These are phyloP conservation scores for Ganoderma meredithae DNA, from an alignment of 1,284 basidiomycete genomes.

Conservation along the genomic window DNA sequence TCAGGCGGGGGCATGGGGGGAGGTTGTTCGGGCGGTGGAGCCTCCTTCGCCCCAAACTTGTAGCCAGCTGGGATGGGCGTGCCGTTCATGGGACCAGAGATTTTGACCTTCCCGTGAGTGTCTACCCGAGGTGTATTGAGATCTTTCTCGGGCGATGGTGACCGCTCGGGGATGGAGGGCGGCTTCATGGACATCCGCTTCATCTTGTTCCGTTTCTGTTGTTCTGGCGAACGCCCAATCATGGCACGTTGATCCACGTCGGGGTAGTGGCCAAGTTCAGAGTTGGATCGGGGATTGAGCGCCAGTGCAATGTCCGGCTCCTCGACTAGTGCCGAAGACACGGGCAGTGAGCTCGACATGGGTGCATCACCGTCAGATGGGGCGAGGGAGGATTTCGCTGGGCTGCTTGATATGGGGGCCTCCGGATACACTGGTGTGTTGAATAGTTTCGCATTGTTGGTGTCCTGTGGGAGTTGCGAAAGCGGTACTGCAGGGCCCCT, in stretches of 20 bases:
- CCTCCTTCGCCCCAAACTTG: conserved; percentile 83
- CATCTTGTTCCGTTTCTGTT: conserved; percentile 54
- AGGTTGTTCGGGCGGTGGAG: conserved; percentile 48
- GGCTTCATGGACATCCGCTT: conserved; percentile 61
- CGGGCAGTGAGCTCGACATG: conserved; percentile 64
- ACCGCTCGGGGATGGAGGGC: conserved; percentile 62
- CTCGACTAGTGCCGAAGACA: conserved; percentile 54
- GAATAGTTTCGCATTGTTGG: conserved; percentile 69
- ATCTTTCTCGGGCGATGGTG: conserved; percentile 66
- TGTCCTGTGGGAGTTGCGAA: conserved; percentile 62
- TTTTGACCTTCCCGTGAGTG: conserved; percentile 72
- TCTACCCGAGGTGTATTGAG: conserved; percentile 44
- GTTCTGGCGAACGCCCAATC: conserved; percentile 58
- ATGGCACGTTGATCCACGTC: conserved; percentile 53
- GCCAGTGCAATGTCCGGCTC: conserved; percentile 46
- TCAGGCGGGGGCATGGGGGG: conserved; percentile 54
- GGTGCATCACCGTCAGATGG: conserved; percentile 58
- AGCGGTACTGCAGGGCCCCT: conserved; percentile 66
- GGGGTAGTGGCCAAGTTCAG: conserved; percentile 80
- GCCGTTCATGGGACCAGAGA: conserved; percentile 89
- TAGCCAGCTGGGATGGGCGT: conserved; percentile 87
- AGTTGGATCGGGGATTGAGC: conserved; percentile 68
- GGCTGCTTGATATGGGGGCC: conserved; percentile 50
- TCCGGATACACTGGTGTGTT: conserved; percentile 47
- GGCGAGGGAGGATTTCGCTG: conserved; percentile 55